These are phyloP conservation scores for Turnera subulata DNA, from an alignment of 345 rosid species.

Conservation along the genomic window DNA sequence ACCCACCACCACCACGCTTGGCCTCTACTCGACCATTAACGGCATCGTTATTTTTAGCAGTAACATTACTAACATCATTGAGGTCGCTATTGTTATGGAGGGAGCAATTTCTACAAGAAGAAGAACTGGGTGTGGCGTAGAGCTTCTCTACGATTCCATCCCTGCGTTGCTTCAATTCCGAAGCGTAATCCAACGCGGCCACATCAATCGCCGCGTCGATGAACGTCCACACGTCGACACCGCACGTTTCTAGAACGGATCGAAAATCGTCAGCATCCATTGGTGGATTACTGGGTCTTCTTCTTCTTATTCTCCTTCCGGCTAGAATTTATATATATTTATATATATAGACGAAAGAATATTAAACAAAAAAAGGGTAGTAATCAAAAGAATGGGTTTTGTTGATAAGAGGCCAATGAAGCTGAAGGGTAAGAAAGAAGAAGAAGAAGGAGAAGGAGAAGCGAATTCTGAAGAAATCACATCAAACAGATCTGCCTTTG, in stretches of 20 bases:
- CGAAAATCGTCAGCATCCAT: conserved; percentile 94
- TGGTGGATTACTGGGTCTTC: too few species aligned
- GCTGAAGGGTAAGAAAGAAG: too few species aligned
- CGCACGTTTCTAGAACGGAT: conserved; percentile 62
- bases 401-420: too few species aligned
- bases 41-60: conserved; percentile 16
- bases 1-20: conserved; percentile 9
- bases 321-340: too few species aligned
- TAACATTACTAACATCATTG: conserved; percentile 7
- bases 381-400: too few species aligned
- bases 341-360: too few species aligned
- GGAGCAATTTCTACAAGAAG: conserved; percentile 60
- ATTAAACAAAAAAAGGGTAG: too few species aligned
- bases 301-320: too few species aligned
- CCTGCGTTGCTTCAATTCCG: conserved; percentile 65
- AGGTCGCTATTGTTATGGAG: conserved; percentile 8
- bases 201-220: conserved; percentile 80
- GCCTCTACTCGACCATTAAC: conserved; percentile 23
- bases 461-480: too few species aligned
- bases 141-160: conserved; percentile 82
- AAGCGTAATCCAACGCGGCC: conserved; percentile 63
- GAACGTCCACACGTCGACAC: conserved; percentile 90
- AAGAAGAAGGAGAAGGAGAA: too few species aligned
- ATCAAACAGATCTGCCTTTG: too few species aligned
- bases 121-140: conserved; percentile 51